Evolutionary conservation across 2,329 filamentous ascomycete genomes (phyloP), one percentile per base, ranked within the genome.

Genomic region (Lasiodiplodia citricola): DNA sequence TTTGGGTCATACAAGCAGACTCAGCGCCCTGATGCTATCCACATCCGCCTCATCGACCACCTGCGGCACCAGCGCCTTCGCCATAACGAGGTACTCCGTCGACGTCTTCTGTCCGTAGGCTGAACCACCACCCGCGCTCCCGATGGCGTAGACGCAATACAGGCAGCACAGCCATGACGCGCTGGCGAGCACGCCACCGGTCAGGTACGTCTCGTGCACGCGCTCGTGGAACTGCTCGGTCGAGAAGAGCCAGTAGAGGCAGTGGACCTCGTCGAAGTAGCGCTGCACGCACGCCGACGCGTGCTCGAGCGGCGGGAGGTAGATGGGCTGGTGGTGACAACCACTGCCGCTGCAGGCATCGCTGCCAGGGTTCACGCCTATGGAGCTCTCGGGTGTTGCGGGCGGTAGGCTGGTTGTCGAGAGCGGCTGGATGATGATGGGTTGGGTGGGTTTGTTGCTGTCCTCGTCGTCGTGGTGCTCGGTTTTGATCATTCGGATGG

Each of bases 131-230:
- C 71, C 72, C 54, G 71, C 73, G 58, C 72, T 73, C 10, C 58
- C 77, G 16, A 79, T 75, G 13, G 77, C 75, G 56, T 78, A 78
- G 44, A 80, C 79, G 2, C 74, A 73, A 35, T 80, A 80, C 0
- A 80, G 69, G 0, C 76, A 78, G 66, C 77, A 80, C 68, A 80
- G 75, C 78, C 78, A 80, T 4, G 78, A 79, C 62, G 72, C 75
- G 7, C 73, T 75, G 21, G 68, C 37, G 2, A 67, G 35, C 7
- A 72, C 60, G 18, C 70, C 69, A 5, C 71, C 68, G 16, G 73
- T 73, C 0, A 72, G 71, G 51, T 79, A 80, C 2, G 78, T 80
- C n/a, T 70, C 71, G 6, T 78, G 75, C 5, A 80, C 73, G 14
- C 76, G 73, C 37, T 74, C 73, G 31, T 79, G 69, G 41, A 80